Evolutionary conservation across 2,329 filamentous ascomycete species (phyloP).

Genomic region (Paracorniculantispora psalliotae): DNA sequence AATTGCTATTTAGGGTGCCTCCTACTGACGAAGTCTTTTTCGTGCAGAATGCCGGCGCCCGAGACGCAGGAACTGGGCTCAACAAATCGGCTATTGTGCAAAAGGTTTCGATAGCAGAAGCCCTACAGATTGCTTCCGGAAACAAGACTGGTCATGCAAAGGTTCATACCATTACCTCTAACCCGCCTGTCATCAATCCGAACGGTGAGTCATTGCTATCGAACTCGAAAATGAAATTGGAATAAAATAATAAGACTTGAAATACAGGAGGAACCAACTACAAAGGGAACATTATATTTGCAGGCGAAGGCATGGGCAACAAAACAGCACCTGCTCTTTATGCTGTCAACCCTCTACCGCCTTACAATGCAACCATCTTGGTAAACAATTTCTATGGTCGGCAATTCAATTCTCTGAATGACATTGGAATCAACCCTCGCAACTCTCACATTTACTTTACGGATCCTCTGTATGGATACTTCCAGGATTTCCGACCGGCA

Average conservation of each 20-base stretch:
- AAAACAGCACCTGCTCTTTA: constrained; percentile 14
- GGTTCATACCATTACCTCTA: constrained; percentile 36
- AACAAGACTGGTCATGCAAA: constrained; percentile 37
- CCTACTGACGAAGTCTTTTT: constrained; percentile 51
- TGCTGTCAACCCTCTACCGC: not conserved
- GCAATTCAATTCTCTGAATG: constrained; percentile 57
- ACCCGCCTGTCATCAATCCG: constrained; percentile 43
- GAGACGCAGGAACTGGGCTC: constrained; percentile 43
- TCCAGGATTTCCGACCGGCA: constrained; percentile 51
- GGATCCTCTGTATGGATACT: constrained; percentile 54
- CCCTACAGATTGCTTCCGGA: constrained; percentile 32
- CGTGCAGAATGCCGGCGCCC: constrained; percentile 45
- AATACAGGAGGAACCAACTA: constrained; percentile 45
- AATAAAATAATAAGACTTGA: not conserved
- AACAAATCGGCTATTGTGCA: constrained; percentile 46
- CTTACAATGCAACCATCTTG: constrained; percentile 29
- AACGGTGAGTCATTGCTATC: constrained; percentile 35
- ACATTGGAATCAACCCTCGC: constrained; percentile 47
- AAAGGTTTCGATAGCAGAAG: constrained; percentile 44
- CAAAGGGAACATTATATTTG: constrained; percentile 43
- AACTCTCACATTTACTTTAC: constrained; percentile 62
- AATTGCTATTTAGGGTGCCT: constrained; percentile 13
- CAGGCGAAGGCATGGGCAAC: constrained; percentile 45
- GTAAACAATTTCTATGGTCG: constrained; percentile 57
- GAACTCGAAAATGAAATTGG: not conserved